Percentiles rank a stretch among this genome's conserved stretches.
Conservation (phyloP, 75 land plant species). For the Selaginella tamariscina region DNA sequence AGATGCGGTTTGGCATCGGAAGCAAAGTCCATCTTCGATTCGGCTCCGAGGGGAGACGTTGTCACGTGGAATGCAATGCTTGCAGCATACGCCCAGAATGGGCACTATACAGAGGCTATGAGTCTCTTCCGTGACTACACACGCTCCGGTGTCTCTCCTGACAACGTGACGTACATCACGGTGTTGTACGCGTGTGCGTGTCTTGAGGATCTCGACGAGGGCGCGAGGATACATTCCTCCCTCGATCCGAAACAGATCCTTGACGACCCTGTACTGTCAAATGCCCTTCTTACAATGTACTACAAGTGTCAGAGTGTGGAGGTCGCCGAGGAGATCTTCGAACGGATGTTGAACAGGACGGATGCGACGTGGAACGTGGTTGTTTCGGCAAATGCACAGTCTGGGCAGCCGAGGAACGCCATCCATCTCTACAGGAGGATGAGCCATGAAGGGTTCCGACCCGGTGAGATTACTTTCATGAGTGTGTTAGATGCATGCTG, state of each 20-base stretch:
- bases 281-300: slow-evolving; percentile 12
- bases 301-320: background rate
- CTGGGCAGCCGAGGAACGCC: background rate
- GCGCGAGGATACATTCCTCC: slow-evolving; percentile 4
- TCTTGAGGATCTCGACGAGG: slow-evolving; percentile 15
- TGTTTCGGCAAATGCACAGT: background rate
- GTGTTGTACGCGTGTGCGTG: slow-evolving; percentile 22
- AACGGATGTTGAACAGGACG: background rate
- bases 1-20: slow-evolving; percentile 15
- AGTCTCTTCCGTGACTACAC: slow-evolving; percentile 22
- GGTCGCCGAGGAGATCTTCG: background rate
- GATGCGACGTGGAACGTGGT: slow-evolving; percentile 1
- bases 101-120: slow-evolving; percentile 24
- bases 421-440: slow-evolving; percentile 2
- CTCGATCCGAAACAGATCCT: background rate
- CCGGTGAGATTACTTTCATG: slow-evolving; percentile 8
- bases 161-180: slow-evolving; percentile 32
- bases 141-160: background rate
- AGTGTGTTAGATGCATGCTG: slow-evolving; percentile 2
- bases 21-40: slow-evolving; percentile 35
- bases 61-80: slow-evolving; percentile 42
- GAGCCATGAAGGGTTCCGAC: background rate
- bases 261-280: background rate
- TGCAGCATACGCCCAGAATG: slow-evolving; percentile 24
- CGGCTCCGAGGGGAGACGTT: slow-evolving; percentile 27